Evolutionary conservation across 495 filamentous ascomycete species (phyloP), one percentile per base, ranked within the genome.

Genomic region (Xylaria intraflava): DNA sequence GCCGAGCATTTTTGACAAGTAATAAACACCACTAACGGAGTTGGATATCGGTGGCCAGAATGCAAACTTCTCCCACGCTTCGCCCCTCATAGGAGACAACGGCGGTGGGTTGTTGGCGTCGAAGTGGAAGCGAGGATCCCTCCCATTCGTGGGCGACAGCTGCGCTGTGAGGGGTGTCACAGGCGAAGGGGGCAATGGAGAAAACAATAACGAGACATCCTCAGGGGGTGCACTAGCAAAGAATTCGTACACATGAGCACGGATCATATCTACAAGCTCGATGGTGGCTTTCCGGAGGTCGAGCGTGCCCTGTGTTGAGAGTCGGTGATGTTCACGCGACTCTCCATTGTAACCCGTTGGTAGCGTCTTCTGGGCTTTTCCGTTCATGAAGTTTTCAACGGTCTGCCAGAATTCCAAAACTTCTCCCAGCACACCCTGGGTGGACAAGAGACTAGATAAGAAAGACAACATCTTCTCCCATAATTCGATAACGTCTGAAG

Each of bases 21-120:
- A 96, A 65, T 94, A 80, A 6, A 90, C 84, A 8, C 86, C 91
- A 56, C 90, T 89, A 14, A 98, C 69, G 0, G 90, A 90, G 62
- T 96, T 97, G 5, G 90, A 86, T 60, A 86, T 85, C 0, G 93
- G 93, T 1, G 94, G 90, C 88, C 94, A 96, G 69, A 98, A 98
- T 0, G 93, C 92, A 71, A 86, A 96, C 41, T 87, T 91, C 68
- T 97, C 94, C 88, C 90, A 90, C 5, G 85, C 58, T 61, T 95
- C 89, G 29, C 89, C 90, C 30, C 76, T 75, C 57, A 74, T 84
- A 1, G 88, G 87, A 0, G 83, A 87, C 1, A 83, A 81, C n/a
- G 89, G 85, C 6, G 89, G 89, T 2, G 84, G 70, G 49, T 89
- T 89, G 55, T 81, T 86, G 0, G 82, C 73, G 64, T 92, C 87